A percentile compares a stretch with the other conserved stretches of the same genome.
Conservation (phyloP, 192 early-diverging fungal species). For the Coemansia sp. region DNA sequence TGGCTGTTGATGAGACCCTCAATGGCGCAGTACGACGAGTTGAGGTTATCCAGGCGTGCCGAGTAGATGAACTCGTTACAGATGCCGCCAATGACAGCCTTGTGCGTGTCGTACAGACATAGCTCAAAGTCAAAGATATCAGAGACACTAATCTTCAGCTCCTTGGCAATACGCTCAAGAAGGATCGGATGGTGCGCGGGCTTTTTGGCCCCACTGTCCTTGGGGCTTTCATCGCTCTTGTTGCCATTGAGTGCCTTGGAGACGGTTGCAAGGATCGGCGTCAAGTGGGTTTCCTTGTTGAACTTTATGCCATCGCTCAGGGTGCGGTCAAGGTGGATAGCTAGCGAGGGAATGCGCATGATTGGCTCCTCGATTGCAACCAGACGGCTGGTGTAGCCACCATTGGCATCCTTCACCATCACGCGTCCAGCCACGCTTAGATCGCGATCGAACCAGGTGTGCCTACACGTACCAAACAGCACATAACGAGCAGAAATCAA, state of each 20-base stretch:
- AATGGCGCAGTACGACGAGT: slow-evolving; percentile 91
- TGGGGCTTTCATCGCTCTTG: not conserved
- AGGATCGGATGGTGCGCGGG: slow-evolving; percentile 77
- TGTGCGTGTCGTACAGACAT: slow-evolving; percentile 94
- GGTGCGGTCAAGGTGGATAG: slow-evolving; percentile 91
- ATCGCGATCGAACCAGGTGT: slow-evolving; percentile 99
- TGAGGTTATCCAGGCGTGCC: slow-evolving; percentile 92
- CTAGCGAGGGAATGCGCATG: slow-evolving; percentile 92
- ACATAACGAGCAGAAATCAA: not conserved
- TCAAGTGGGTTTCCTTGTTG: slow-evolving; percentile 93
- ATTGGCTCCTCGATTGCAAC: slow-evolving; percentile 85
- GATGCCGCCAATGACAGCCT: slow-evolving; percentile 85
- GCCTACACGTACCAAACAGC: slow-evolving; percentile 54
- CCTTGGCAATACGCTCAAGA: slow-evolving; percentile 72
- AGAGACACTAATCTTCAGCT: slow-evolving; percentile 60
- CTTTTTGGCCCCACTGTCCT: slow-evolving; percentile 16
- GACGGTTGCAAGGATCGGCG: slow-evolving; percentile 80
- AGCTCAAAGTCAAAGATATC: slow-evolving; percentile 96
- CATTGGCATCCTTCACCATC: slow-evolving; percentile 71
- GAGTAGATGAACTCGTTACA: slow-evolving; percentile 94
- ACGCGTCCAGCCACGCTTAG: slow-evolving; percentile 92
- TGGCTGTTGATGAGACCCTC: slow-evolving; percentile 53
- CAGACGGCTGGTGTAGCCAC: slow-evolving; percentile 71
- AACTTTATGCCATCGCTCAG: slow-evolving; percentile 83
- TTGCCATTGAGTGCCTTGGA: slow-evolving; percentile 57